Evolutionary conservation across 148 eudicot species (phyloP).

Genomic region (Rhododendron henanense): DNA sequence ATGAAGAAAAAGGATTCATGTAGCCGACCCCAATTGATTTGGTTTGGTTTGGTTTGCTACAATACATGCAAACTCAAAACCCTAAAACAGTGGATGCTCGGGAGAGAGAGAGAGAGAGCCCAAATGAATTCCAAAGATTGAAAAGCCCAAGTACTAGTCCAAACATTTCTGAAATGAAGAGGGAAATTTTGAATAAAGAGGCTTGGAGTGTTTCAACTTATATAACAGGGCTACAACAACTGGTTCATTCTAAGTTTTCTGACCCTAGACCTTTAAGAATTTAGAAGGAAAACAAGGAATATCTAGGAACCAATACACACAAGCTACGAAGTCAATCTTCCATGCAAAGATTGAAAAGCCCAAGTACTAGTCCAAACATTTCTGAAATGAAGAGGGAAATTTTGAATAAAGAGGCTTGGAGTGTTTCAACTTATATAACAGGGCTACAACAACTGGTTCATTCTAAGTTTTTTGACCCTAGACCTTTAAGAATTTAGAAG

Average conservation of each 20-base stretch:
- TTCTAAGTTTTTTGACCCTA: neutral
- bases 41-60: neutral
- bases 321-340: neutral
- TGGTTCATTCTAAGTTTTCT: neutral
- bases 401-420: neutral
- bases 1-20: too few species aligned
- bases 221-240: neutral
- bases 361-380: neutral
- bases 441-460: neutral
- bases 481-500: neutral
- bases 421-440: neutral
- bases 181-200: neutral
- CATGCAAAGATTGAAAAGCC: neutral
- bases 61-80: neutral
- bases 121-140: too few species aligned
- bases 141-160: neutral
- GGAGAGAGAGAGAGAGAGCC: neutral
- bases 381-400: neutral
- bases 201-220: neutral
- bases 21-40: too few species aligned
- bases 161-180: neutral
- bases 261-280: neutral
- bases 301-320: neutral
- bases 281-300: neutral
- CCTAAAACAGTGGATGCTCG: neutral